Conservation (phyloP, 257 asterid species). For the Fraxinus pennsylvanica region DNA sequence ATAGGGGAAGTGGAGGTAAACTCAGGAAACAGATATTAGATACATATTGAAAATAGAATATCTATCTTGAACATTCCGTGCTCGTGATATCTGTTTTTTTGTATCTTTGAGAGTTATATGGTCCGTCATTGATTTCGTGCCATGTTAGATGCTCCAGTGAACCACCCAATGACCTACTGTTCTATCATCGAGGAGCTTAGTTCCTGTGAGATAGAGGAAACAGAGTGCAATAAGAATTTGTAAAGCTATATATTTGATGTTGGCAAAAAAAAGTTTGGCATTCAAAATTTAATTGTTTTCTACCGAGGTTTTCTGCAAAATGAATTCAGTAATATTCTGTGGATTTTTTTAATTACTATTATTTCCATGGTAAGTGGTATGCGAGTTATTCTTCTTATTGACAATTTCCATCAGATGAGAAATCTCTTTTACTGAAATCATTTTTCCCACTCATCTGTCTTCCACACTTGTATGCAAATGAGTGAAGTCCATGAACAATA, state of each 20-base stretch:
- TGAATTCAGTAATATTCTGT: not conserved
- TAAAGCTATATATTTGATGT: not conserved
- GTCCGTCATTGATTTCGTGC: not conserved
- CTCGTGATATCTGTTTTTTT: not conserved
- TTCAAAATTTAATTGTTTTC: not conserved
- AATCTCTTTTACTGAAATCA: not conserved
- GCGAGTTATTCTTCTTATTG: not conserved
- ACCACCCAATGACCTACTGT: not conserved
- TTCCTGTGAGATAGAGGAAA: not conserved
- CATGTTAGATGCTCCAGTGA: not conserved
- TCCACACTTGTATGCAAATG: not conserved
- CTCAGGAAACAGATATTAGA: not conserved
- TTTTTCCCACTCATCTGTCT: not conserved
- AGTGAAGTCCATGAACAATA: not conserved
- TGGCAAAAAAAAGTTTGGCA: not conserved
- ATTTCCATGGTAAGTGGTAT: not conserved
- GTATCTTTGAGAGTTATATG: not conserved
- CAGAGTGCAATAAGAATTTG: not conserved
- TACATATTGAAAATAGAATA: not conserved
- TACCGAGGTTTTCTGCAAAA: not conserved
- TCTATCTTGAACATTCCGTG: not conserved
- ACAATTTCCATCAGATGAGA: not conserved
- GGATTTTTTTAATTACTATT: not conserved
- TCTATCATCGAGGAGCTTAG: not conserved
- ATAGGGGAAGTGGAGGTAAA: not conserved